Evolutionary conservation across 768 basidiomycete genomes (phyloP).

Genomic region (Pleurotus salmoneostramineus): DNA sequence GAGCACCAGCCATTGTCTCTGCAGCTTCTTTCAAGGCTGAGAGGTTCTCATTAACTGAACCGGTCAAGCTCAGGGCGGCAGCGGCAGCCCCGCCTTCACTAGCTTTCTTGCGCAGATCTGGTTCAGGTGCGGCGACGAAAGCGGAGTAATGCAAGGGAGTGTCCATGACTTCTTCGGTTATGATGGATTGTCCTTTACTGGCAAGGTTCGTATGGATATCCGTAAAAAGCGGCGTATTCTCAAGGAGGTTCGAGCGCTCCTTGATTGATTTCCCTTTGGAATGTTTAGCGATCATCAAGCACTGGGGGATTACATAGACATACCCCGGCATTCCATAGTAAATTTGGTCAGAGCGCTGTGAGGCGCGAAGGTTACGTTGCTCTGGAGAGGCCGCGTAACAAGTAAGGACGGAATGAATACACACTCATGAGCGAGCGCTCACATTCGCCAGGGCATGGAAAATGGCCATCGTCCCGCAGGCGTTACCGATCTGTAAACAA

Average conservation of each 20-base stretch:
- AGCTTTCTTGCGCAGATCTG: slow-evolving; percentile 24
- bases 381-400: slow-evolving; percentile 27
- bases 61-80: background rate
- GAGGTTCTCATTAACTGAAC: background rate
- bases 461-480: slow-evolving; percentile 72
- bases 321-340: slow-evolving; percentile 61
- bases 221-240: slow-evolving; percentile 72
- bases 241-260: slow-evolving; percentile 73
- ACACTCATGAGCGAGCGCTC: background rate
- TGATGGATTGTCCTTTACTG: slow-evolving; percentile 60
- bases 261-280: slow-evolving; percentile 57
- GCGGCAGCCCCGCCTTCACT: slow-evolving; percentile 8
- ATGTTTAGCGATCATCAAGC: background rate
- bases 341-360: slow-evolving; percentile 62
- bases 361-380: slow-evolving; percentile 51
- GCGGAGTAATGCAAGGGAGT: slow-evolving; percentile 86
- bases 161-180: slow-evolving; percentile 54
- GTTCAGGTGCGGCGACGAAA: slow-evolving; percentile 68
- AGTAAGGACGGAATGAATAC: background rate
- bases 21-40: slow-evolving; percentile 14
- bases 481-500: slow-evolving; percentile 62
- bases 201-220: slow-evolving; percentile 74
- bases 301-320: background rate
- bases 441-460: background rate
- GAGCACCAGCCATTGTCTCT: slow-evolving; percentile 11